phyloP scores from a whole-genome alignment of 2,329 filamentous ascomycete genomes.

The Phialemonium atrogriseum region DNA sequence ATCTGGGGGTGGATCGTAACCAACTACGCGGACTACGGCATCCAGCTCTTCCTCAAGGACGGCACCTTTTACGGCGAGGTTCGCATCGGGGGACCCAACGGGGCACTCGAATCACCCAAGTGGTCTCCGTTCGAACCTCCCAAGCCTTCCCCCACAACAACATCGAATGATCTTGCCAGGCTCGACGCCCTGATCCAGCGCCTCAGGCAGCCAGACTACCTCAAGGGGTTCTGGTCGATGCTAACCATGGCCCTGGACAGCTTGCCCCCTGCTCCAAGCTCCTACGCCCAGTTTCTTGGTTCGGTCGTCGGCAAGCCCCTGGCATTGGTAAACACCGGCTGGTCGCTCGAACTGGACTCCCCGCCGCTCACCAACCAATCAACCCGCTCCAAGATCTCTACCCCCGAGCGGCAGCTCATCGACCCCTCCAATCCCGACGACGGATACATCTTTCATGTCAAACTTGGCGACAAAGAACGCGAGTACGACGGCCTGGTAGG shows the following conservation, averaged over 20 bases:
- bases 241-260: slow-evolving; percentile 25
- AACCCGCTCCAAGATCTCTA: too few relatives aligned
- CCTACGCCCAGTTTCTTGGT: slow-evolving; percentile 26
- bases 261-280: slow-evolving; percentile 19
- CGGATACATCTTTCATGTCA: slow-evolving; percentile 24
- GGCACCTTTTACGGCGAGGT: slow-evolving; percentile 34
- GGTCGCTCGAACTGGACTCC: slow-evolving; percentile 25
- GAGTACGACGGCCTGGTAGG: slow-evolving; percentile 29
- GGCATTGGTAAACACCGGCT: slow-evolving; percentile 30
- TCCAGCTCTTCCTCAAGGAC: slow-evolving; percentile 32
- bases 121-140: slow-evolving; percentile 26
- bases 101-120: too few relatives aligned
- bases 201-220: slow-evolving; percentile 25
- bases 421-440: slow-evolving; percentile 1
- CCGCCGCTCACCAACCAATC: too few relatives aligned
- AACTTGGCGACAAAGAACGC: slow-evolving; percentile 24
- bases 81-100: slow-evolving; percentile 24
- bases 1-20: slow-evolving; percentile 33
- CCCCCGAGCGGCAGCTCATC: slow-evolving; percentile 3
- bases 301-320: slow-evolving; percentile 31
- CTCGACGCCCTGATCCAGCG: slow-evolving; percentile 18
- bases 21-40: slow-evolving; percentile 30
- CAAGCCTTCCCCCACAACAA: too few relatives aligned
- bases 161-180: too few relatives aligned
- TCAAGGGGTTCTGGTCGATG: slow-evolving; percentile 22